Base-by-base conservation (phyloP, 2,329 filamentous ascomycete genomes). In the Paraconiothyrium brasiliense region DNA sequence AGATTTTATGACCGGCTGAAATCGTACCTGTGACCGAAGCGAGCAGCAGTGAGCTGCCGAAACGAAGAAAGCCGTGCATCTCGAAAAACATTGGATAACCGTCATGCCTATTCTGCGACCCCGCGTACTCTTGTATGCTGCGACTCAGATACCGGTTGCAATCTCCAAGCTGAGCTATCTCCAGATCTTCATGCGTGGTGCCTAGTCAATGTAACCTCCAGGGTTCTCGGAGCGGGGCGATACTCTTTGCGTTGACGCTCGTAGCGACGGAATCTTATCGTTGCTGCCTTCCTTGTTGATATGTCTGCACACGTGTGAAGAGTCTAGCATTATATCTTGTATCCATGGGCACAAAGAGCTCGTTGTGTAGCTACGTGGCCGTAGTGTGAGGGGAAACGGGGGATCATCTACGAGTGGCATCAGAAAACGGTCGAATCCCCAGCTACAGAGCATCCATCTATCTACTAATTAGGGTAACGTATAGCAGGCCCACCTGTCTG, bases 141-240 rank as follows among this genome's bases (percentile, higher is more conserved):
- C 34, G 10, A 20, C 11, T 11, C n/a, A n/a, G 14, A 41, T 41
- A n/a, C 14, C 10, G 16, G 16, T 22, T 20, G 30, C n/a, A 55
- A 55, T n/a, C 52, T 46, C 41, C 24, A 55, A 46, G 39, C 30
- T 34, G 20, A 37, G 43, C 54, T 39, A 56, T 48, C 32, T 48
- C 20, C 41, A 56, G 41, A 56, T 56, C 41, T 27, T 11, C 54
- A 35, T 39, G 54, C 54, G 32, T 10, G 30, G 27, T 30, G 27
- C 27, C 27, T 30, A 30, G 27, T 30, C n/a, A 16, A 56, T 47
- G 37, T 54, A 54, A 44, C 51, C 54, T 56, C 27, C 54, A 47
- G 32, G 41, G 43, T 48, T 37, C 8, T 22, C 44, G 32, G 43
- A 47, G 54, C 20, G 54, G 54, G 54, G 54, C 43, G 37, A 37